Conservation (phyloP, 257 asterid species). For the Solanum pinnatisectum region DNA sequence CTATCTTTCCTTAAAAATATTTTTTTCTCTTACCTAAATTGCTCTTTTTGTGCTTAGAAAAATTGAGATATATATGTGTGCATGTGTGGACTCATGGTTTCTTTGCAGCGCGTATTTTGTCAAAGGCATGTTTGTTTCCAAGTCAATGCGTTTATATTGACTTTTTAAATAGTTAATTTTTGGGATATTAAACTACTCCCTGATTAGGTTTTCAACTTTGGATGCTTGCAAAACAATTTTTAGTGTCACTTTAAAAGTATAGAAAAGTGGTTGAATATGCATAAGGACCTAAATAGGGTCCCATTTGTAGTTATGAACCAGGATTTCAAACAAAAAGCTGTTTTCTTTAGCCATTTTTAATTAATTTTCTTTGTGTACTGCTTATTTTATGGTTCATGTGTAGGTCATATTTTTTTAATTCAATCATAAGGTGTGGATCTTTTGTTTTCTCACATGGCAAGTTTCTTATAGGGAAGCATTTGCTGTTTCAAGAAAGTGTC, state of each 20-base stretch:
- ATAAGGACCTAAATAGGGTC: constrained; percentile 2
- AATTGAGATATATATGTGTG: background rate
- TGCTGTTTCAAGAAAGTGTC: background rate
- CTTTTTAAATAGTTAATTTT: background rate
- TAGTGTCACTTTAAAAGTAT: background rate
- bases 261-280: background rate
- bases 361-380: background rate
- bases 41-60: background rate
- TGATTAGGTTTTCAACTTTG: background rate
- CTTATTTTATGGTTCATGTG: background rate
- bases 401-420: background rate
- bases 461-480: background rate
- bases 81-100: background rate
- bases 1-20: background rate
- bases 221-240: background rate
- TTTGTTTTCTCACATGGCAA: background rate
- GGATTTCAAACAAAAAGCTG: background rate
- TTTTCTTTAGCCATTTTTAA: background rate
- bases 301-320: constrained; percentile 2
- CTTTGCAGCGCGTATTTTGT: background rate
- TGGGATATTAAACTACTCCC: background rate
- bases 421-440: background rate
- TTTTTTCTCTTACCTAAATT: background rate
- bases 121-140: background rate
- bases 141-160: background rate